Evolutionary conservation across 2,329 filamentous ascomycete genomes (phyloP).

Genomic region (Tolypocladium tropicale): DNA sequence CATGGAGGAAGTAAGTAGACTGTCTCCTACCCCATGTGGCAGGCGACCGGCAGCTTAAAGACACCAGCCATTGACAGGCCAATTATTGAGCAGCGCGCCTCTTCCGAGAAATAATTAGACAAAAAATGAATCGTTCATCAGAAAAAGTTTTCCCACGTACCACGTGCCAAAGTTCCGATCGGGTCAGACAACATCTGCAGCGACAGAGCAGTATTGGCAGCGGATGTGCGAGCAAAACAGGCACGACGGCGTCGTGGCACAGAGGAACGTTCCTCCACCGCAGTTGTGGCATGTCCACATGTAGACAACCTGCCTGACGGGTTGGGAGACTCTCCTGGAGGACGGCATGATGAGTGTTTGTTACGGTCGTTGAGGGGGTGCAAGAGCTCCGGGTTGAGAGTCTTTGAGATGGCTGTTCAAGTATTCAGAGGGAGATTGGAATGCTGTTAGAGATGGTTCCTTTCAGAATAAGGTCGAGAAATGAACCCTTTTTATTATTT

Average conservation of each 20-base stretch:
- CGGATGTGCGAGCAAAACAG: conserved; percentile 1
- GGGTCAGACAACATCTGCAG: neutral
- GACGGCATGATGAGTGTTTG: neutral
- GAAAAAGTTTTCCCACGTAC: neutral
- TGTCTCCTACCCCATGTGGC: neutral
- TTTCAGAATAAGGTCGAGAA: too few relatives aligned
- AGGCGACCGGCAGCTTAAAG: neutral
- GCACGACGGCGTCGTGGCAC: conserved; percentile 5
- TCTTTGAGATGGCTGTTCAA: neutral
- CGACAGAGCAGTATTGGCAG: neutral
- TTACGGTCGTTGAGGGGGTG: neutral
- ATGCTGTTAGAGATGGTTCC: neutral
- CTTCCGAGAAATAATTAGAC: neutral
- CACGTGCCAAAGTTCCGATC: neutral
- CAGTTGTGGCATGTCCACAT: conserved; percentile 6
- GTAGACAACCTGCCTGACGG: neutral
- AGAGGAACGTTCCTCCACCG: conserved; percentile 3
- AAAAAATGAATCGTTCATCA: neutral
- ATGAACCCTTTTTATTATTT: neutral
- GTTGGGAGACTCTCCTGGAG: neutral
- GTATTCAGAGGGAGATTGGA: neutral
- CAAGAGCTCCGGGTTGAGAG: neutral
- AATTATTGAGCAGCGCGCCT: too few relatives aligned
- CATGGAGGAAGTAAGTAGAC: neutral
- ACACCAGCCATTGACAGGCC: neutral